Conservation (phyloP, 176 grass and related monocot genomes). For the Bromus sterilis region DNA sequence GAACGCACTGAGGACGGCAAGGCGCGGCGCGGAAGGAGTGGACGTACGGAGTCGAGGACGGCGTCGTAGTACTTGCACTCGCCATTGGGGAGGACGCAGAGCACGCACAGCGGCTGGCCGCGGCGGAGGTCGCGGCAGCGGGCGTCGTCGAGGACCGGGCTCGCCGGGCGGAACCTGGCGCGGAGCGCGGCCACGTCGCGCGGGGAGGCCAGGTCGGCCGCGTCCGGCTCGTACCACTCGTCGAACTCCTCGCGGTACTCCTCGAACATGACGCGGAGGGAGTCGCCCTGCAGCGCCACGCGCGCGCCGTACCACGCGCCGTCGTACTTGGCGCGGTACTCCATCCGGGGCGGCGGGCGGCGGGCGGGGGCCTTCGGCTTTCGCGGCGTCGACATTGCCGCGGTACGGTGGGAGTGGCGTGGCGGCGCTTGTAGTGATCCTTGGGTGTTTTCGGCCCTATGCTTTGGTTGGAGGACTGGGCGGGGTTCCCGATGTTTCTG, state of each 20-base stretch:
- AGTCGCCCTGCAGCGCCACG: conserved; percentile 10
- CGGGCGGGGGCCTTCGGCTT: not conserved
- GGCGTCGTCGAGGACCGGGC: conserved; percentile 22
- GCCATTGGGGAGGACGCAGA: not conserved
- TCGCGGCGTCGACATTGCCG: not conserved
- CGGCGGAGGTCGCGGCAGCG: conserved; percentile 27
- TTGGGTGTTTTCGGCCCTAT: too few relatives aligned
- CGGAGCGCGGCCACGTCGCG: conserved; percentile 13
- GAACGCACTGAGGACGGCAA: not conserved
- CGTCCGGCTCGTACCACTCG: conserved; percentile 23
- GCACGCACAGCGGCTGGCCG: conserved; percentile 30
- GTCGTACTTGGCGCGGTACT: conserved; percentile 17
- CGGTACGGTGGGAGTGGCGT: not conserved
- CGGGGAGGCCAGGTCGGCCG: not conserved
- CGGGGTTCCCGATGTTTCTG: not conserved
- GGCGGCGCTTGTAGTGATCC: not conserved
- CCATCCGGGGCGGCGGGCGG: not conserved
- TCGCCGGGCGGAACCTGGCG: conserved; percentile 13
- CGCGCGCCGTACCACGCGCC: conserved; percentile 45
- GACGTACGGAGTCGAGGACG: conserved; percentile 33
- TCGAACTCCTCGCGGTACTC: conserved; percentile 19
- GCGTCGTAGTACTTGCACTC: conserved; percentile 33
- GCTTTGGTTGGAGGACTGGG: not conserved
- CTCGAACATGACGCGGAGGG: conserved; percentile 45
- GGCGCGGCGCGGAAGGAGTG: not conserved